Percentiles rank a stretch among this genome's conserved stretches.
Conservation (phyloP, 305 asterid genomes). For the Lippia alba region DNA sequence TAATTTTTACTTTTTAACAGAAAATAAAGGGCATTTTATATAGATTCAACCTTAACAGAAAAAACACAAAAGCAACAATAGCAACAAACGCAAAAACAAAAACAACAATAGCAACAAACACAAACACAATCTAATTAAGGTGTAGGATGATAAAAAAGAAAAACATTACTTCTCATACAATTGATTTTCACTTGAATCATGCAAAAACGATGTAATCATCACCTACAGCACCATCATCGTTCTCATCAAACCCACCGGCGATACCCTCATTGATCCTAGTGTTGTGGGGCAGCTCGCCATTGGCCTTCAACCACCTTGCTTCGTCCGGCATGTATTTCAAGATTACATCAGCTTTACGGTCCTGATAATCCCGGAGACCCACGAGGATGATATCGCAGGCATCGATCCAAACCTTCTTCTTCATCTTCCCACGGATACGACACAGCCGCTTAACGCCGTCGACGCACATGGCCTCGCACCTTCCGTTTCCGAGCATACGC, state of each 20-base stretch:
- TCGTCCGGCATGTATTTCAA: slow-evolving; percentile 69
- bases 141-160: too few species aligned
- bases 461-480: slow-evolving; percentile 52
- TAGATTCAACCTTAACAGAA: too few species aligned
- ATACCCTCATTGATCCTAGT: slow-evolving; percentile 63
- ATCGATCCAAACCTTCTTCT: slow-evolving; percentile 54
- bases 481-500: slow-evolving; percentile 55
- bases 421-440: slow-evolving; percentile 59
- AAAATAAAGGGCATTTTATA: too few species aligned
- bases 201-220: slow-evolving; percentile 59
- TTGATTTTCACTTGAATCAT: too few species aligned
- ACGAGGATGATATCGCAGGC: slow-evolving; percentile 49
- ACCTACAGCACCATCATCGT: slow-evolving; percentile 47
- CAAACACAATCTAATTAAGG: too few species aligned
- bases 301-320: slow-evolving; percentile 66
- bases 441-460: slow-evolving; percentile 52
- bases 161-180: too few species aligned
- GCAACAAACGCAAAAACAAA: too few species aligned
- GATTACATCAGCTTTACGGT: slow-evolving; percentile 68
- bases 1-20: too few species aligned
- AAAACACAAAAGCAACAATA: too few species aligned
- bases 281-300: slow-evolving; percentile 66
- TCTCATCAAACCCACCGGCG: slow-evolving; percentile 54
- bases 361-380: slow-evolving; percentile 62
- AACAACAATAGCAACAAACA: too few species aligned